phyloP scores from a whole-genome alignment of 106 monocot genomes.

The Dendrobium catenatum region DNA sequence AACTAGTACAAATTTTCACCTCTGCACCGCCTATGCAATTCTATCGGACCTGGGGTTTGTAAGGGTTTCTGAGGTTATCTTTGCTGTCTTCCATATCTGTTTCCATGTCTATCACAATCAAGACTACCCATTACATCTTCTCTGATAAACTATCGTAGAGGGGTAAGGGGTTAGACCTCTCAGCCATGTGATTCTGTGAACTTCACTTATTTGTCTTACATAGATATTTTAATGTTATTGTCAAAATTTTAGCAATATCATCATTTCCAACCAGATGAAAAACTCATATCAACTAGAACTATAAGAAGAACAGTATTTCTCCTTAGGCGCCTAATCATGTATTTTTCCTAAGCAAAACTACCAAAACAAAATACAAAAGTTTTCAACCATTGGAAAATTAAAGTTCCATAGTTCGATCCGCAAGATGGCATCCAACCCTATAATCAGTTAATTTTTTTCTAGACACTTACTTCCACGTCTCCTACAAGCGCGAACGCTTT shows the following conservation, averaged over 20 bases:
- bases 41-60: neutral
- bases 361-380: too few relatives aligned
- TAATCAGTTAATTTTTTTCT: neutral
- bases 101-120: too few relatives aligned
- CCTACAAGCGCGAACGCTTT: conserved; percentile 72
- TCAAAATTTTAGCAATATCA: neutral
- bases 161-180: too few relatives aligned
- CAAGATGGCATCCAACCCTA: neutral
- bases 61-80: neutral
- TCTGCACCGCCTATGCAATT: neutral
- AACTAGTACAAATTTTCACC: too few relatives aligned
- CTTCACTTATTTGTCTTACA: too few relatives aligned
- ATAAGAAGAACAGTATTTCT: neutral
- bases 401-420: neutral
- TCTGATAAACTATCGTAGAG: too few relatives aligned
- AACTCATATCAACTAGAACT: neutral
- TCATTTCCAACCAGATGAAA: too few relatives aligned
- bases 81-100: too few relatives aligned
- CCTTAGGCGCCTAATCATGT: neutral
- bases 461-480: conserved; percentile 57
- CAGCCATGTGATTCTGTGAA: too few relatives aligned
- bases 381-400: neutral
- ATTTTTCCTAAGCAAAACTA: neutral
- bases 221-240: neutral
- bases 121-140: too few relatives aligned